Base-by-base conservation (phyloP, 331 rosid species). In the Quercus phellos region DNA sequence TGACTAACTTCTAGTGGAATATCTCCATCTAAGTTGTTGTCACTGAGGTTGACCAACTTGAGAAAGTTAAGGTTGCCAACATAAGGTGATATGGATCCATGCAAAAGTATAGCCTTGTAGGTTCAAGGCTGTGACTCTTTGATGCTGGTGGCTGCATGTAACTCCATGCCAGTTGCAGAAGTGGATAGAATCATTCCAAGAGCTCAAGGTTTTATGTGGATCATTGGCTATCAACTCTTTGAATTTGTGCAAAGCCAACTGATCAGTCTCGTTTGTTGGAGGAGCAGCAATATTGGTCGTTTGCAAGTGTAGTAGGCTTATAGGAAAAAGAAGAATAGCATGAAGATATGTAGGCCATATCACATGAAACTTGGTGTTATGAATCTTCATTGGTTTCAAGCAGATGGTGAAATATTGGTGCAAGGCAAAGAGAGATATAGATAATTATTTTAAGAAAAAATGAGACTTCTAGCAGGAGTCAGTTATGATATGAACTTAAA, bases 1-100 rank as follows among this genome's bases (percentile, higher is more conserved):
- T 13, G 79, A n/a, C 18, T 69, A 13, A 82, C 27, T 34, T 77
- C 29, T 0, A 1, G 38, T 0, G 82, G 85, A 38, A 77, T 67
- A 17, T 67, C 43, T 4, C 78, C 73, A 0, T 17, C n/a, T 18
- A 77, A 73, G 26, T 2, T 21, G 60, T 82, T 82, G 16, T 10
- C 19, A 18, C 0, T 0, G 14, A 82, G 77, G 78, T 12, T 4
- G 21, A 82, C 1, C 26, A 0, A 1, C 53, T 76, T 77, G 1
- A 77, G 76, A 68, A 82, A 77, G 5, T 13, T 55, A 26, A 68
- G 54, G 30, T 38, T 35, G 16, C 73, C 18, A n/a, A 68, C 1
- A 51, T 38, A 3, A 7, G 54, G 53, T 19, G 73, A 68, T 35
- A 38, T n/a, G 26, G 27, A 6, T 19, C 22, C 11, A 19, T 10